Evolutionary conservation across 2,329 filamentous ascomycete genomes (phyloP).

Genomic region (Alternaria incomplexa): DNA sequence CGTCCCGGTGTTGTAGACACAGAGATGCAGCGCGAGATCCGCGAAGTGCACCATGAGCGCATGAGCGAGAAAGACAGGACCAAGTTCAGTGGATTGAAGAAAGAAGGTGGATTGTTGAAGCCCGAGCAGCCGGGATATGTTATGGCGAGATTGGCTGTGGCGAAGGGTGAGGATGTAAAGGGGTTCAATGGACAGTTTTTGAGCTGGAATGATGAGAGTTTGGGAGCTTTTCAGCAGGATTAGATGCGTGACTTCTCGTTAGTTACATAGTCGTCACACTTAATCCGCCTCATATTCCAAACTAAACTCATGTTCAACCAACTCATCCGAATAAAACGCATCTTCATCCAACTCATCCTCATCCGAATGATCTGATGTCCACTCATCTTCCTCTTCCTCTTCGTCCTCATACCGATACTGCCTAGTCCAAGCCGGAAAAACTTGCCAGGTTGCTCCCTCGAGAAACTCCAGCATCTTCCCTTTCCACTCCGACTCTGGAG

Average conservation of each 20-base stretch:
- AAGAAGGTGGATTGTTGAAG: conserved; percentile 73
- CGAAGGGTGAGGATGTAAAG: conserved; percentile 64
- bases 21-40: conserved; percentile 84
- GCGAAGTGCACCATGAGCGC: conserved; percentile 69
- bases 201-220: conserved; percentile 49
- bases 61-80: conserved; percentile 65
- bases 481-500: neutral
- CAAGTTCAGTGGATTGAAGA: conserved; percentile 73
- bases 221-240: conserved; percentile 34
- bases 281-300: too few relatives aligned
- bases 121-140: conserved; percentile 86
- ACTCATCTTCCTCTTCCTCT: neutral
- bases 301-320: too few relatives aligned
- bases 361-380: too few relatives aligned
- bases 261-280: too few relatives aligned
- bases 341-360: too few relatives aligned
- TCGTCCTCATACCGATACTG: neutral
- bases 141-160: conserved; percentile 77
- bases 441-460: neutral
- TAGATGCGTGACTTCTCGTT: neutral
- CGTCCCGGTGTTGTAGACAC: conserved; percentile 85
- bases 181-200: conserved; percentile 79
- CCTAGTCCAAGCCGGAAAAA: neutral
- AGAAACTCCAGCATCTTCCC: neutral
- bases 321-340: too few relatives aligned